Evolutionary conservation across 768 basidiomycete species (phyloP).

Genomic region (Collybia mongolica): DNA sequence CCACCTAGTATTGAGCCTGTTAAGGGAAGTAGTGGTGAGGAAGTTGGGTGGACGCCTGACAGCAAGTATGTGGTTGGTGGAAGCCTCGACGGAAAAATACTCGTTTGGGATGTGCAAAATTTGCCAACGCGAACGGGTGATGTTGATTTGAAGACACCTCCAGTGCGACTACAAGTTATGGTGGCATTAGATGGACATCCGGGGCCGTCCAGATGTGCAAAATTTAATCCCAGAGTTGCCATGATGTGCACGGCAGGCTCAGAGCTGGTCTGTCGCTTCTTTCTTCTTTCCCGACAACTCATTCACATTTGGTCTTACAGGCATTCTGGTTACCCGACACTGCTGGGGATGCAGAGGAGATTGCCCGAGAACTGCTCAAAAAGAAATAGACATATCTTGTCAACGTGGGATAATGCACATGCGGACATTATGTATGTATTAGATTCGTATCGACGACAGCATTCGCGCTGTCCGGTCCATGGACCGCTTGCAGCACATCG

Average conservation of each 20-base stretch:
- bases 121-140: conserved; percentile 51
- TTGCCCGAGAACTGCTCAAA: conserved; percentile 67
- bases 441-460: not conserved
- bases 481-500: not conserved
- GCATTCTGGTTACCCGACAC: conserved; percentile 56
- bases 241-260: conserved; percentile 87
- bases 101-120: conserved; percentile 82
- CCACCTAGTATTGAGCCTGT: conserved; percentile 61
- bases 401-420: not conserved
- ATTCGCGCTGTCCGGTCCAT: too few species aligned
- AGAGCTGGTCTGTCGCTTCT: conserved; percentile 62
- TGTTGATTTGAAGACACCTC: conserved; percentile 54
- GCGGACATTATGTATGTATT: not conserved
- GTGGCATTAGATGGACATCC: conserved; percentile 73
- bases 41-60: conserved; percentile 93
- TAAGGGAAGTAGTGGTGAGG: conserved; percentile 88
- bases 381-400: conserved; percentile 33
- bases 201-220: conserved; percentile 81
- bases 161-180: conserved; percentile 40
- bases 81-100: conserved; percentile 80
- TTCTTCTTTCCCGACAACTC: not conserved
- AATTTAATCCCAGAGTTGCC: conserved; percentile 84
- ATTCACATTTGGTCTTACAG: conserved; percentile 19
- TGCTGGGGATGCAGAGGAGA: conserved; percentile 65
- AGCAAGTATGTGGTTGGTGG: conserved; percentile 89